Conservation (phyloP, 805 yeast genomes). For the Wickerhamiella qilinensis region DNA sequence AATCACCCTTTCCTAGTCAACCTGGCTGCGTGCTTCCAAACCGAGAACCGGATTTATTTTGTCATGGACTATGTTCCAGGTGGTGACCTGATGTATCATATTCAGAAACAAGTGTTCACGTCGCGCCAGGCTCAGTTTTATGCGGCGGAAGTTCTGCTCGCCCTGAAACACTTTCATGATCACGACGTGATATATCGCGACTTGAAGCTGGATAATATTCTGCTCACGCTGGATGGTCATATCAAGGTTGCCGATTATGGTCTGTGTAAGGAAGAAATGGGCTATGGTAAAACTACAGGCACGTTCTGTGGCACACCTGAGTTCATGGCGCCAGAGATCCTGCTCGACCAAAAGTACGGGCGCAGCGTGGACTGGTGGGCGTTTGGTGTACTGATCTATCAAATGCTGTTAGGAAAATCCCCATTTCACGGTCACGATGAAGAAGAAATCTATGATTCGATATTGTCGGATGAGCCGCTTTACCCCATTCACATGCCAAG, state of each 20-base stretch:
- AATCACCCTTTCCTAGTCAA: conserved; percentile 87
- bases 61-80: conserved; percentile 98
- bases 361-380: conserved; percentile 99
- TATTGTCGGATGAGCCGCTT: conserved; percentile 86
- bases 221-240: conserved; percentile 81
- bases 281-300: conserved; percentile 68
- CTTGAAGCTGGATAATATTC: conserved; percentile 83
- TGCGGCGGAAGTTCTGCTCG: conserved; percentile 90
- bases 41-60: conserved; percentile 91
- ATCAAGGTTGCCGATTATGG: conserved; percentile 96
- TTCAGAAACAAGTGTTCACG: conserved; percentile 79
- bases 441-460: conserved; percentile 94
- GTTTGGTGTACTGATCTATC: conserved; percentile 88
- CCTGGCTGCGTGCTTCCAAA: conserved; percentile 89
- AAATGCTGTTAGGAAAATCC: conserved; percentile 89
- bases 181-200: conserved; percentile 94
- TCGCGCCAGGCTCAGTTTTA: conserved; percentile 89
- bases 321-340: conserved; percentile 96
- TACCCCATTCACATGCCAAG: conserved; percentile 97
- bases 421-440: conserved; percentile 97
- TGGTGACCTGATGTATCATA: conserved; percentile 99
- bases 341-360: conserved; percentile 82
- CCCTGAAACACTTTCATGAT: conserved; percentile 84
- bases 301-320: conserved; percentile 99
- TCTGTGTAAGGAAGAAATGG: conserved; percentile 86